Evolutionary conservation across 129 eudicot genomes (phyloP).

Genomic region (Glebionis coronaria): DNA sequence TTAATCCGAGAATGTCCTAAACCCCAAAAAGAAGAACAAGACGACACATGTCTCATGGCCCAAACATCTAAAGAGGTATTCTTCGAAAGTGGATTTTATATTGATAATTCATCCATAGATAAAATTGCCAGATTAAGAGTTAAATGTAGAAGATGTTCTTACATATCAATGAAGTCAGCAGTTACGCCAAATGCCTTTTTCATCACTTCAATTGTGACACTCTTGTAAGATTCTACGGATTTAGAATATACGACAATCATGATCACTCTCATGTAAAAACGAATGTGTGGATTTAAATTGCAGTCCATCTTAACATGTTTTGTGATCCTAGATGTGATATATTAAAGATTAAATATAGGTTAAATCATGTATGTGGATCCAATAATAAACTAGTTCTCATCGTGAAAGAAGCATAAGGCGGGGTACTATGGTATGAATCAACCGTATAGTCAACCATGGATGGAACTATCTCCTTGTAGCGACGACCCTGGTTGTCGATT

Average conservation of each 20-base stretch:
- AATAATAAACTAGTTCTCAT: background rate
- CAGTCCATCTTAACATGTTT: constrained; percentile 85
- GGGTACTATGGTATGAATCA: no score
- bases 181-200: constrained; percentile 93
- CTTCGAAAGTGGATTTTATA: no score
- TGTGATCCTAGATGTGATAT: constrained; percentile 70
- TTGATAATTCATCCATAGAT: no score
- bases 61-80: no score
- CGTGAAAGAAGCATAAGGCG: no score
- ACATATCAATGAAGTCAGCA: constrained; percentile 88
- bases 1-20: no score
- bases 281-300: constrained; percentile 83
- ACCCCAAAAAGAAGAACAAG: no score
- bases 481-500: no score
- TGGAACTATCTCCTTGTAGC: no score
- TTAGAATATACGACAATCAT: constrained; percentile 89
- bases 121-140: background rate
- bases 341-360: background rate
- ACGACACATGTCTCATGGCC: no score
- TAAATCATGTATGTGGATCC: background rate
- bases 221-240: constrained; percentile 91
- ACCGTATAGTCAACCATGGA: no score
- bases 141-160: constrained; percentile 24
- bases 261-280: constrained; percentile 86
- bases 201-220: constrained; percentile 97